Base-by-base conservation (phyloP, 768 basidiomycete genomes). In the Mycena haematopus region DNA sequence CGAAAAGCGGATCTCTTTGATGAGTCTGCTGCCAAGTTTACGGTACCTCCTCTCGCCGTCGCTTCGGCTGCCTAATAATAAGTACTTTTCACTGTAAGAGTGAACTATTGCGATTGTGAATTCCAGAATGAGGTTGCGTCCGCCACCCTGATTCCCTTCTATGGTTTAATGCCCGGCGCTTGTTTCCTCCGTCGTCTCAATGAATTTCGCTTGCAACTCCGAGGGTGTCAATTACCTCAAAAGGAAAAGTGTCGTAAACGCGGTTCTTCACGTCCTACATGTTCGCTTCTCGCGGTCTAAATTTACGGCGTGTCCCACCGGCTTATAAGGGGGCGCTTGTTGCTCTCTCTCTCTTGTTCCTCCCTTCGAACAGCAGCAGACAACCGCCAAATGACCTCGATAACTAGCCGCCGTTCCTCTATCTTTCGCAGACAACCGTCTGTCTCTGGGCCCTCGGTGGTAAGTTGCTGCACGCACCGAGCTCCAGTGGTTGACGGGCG, bases 1-100 rank as follows among this genome's bases (percentile, higher is more conserved):
- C 73, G 79, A 51, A 92, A 91, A 75, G 81, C 83, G 1, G 78
- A 78, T 1, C 69, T 86, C 49, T 95, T 95, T 68, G 91, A 93
- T 61, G 76, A 81, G 47, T 77, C 69, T 59, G 84, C 83, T 6
- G 73, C 82, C n/a, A 87, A 84, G 59, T 91, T 85, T 74, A 70
- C 72, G 47, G 81, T 91, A 22, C 90, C 92, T 27, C 78, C 86
- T 10, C 72, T 81, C 47, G 84, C 79, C 24, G 71, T 77, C 27
- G 57, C 70, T 29, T 46, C 61, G 50, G 64, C 66, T 11, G 67
- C 60, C 55, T 67, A 55, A 56, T 58, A 62, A n/a, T 42, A 42
- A 2, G 13, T 38, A 3, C 51, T 47, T 60, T 36, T 36, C 42
- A 7, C 38, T 62, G 65, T 58, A 55, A 42, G 33, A 59, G 47